Conservation (phyloP, 768 basidiomycete species). For the Naganishia vishniacii region DNA sequence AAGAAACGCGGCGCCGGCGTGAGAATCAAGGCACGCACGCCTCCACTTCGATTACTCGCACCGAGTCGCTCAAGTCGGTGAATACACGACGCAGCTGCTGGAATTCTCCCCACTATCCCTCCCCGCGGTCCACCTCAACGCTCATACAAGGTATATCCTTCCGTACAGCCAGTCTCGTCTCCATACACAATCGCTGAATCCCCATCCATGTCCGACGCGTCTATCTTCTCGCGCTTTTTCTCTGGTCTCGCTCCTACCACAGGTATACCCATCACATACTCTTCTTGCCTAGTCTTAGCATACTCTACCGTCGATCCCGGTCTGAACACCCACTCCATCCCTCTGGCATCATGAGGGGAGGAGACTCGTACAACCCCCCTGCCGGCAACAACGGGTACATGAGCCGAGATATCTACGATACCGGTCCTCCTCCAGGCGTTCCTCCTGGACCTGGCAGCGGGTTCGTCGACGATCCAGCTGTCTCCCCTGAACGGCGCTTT, state of each 20-base stretch:
- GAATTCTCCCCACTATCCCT: no score
- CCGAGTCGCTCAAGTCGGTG: slow-evolving; percentile 1
- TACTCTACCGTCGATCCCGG: no score
- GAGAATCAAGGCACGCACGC: no score
- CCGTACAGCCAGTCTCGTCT: not conserved
- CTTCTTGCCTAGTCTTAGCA: not conserved
- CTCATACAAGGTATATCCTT: slow-evolving; percentile 12
- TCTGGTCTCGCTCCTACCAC: not conserved
- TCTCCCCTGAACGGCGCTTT: not conserved
- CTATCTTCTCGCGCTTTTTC: not conserved
- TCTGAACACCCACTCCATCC: no score
- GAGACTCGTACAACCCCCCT: slow-evolving; percentile 11
- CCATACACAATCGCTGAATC: slow-evolving; percentile 1
- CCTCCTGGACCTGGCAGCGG: no score
- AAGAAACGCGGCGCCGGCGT: no score
- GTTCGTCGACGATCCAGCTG: not conserved
- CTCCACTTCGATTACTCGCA: not conserved
- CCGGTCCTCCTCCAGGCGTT: no score
- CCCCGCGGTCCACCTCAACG: not conserved
- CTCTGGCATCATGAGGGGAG: slow-evolving; percentile 1
- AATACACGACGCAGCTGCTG: no score
- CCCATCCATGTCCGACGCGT: not conserved
- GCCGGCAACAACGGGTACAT: slow-evolving; percentile 12
- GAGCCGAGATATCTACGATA: slow-evolving; percentile 12
- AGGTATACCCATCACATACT: slow-evolving; percentile 8